Conservation (phyloP, 495 filamentous ascomycete genomes). For the Aspergillus leporis region DNA sequence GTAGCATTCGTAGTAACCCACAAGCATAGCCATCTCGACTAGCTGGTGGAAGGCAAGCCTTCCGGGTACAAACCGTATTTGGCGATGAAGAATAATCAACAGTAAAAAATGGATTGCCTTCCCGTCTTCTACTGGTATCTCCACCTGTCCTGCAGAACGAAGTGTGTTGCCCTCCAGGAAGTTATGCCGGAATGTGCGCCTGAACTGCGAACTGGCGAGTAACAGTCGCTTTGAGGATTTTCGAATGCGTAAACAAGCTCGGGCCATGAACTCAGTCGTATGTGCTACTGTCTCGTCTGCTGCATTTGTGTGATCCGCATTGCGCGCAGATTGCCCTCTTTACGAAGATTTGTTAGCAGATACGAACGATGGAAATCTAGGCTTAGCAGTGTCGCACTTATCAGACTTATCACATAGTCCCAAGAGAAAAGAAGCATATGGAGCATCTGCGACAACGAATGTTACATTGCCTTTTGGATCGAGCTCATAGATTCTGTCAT, state of each 20-base stretch:
- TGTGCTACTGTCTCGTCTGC: no score
- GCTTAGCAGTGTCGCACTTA: no score
- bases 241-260: background rate
- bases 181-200: background rate
- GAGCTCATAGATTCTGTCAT: no score
- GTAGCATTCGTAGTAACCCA: constrained; percentile 14
- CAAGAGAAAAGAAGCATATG: background rate
- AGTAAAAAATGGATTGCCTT: background rate
- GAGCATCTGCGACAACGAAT: background rate
- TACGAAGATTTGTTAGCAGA: no score
- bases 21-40: constrained; percentile 1
- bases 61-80: background rate
- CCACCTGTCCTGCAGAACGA: background rate
- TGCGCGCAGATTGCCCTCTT: no score
- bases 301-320: no score
- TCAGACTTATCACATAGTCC: no score
- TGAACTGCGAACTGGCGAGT: constrained; percentile 6
- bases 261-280: no score
- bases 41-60: background rate
- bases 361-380: no score
- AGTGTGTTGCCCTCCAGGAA: constrained; percentile 8
- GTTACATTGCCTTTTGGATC: background rate
- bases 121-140: background rate
- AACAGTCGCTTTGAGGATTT: constrained; percentile 9
- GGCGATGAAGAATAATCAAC: constrained; percentile 10